Conservation (phyloP, 345 rosid species). For the Brassica carinata region DNA sequence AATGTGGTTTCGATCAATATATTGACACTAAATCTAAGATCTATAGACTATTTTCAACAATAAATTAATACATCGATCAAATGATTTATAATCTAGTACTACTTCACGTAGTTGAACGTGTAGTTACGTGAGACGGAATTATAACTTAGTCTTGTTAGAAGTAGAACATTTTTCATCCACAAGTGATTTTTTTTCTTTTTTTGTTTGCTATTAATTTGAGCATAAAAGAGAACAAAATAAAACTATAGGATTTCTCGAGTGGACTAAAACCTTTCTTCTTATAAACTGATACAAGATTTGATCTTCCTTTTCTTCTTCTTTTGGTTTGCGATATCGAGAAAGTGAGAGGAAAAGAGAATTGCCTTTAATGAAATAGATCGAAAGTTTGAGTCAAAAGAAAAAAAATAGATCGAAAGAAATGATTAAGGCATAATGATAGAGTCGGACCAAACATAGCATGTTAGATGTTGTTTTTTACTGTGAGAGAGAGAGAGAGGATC, state of each 20-base stretch:
- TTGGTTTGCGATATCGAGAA: constrained; percentile 28
- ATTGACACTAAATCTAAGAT: constrained; percentile 10
- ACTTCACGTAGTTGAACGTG: not conserved
- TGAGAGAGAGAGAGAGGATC: constrained; percentile 38
- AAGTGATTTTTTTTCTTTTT: not conserved
- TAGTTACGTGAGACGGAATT: not conserved
- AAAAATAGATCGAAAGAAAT: constrained; percentile 46
- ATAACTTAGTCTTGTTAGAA: not conserved
- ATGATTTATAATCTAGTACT: not conserved
- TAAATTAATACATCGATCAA: not conserved
- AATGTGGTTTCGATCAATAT: constrained; percentile 5
- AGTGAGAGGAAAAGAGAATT: constrained; percentile 35
- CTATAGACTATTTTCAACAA: not conserved
- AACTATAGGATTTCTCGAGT: constrained; percentile 13
- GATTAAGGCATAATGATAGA: constrained; percentile 57
- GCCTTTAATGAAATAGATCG: constrained; percentile 47
- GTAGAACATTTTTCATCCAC: not conserved
- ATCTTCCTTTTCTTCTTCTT: not conserved
- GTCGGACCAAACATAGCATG: constrained; percentile 46
- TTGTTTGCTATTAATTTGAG: not conserved
- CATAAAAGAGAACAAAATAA: not conserved
- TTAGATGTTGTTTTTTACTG: constrained; percentile 34
- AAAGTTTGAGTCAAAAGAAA: not conserved
- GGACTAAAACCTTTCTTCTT: not conserved
- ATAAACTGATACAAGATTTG: not conserved